Percentiles rank a stretch among this genome's conserved stretches.
phyloP scores from a whole-genome alignment of 805 yeast species.

The Suhomyces canberraensis region DNA sequence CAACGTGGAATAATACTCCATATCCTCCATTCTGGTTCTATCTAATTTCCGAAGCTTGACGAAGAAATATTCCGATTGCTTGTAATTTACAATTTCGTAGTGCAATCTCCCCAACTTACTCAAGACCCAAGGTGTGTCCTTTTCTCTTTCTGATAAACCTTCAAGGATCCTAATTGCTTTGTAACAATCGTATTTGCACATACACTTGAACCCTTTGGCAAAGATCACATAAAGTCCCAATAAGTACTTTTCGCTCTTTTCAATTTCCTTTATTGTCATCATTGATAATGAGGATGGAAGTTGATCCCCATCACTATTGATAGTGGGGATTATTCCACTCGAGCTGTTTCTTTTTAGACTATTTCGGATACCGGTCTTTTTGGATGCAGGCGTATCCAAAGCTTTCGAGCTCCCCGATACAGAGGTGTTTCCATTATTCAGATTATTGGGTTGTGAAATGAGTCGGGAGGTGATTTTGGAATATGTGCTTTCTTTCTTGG shows the following conservation, averaged over 20 bases:
- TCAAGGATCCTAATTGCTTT: conserved; percentile 72
- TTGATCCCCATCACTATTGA: conserved; percentile 1
- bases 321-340: conserved; percentile 5
- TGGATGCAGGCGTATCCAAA: conserved; percentile 6
- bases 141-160: conserved; percentile 59
- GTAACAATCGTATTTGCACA: conserved; percentile 68
- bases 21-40: conserved; percentile 76
- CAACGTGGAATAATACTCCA: conserved; percentile 88
- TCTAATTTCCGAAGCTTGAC: conserved; percentile 61
- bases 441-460: conserved; percentile 36
- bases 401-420: conserved; percentile 1
- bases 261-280: conserved; percentile 22
- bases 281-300: conserved; percentile 1
- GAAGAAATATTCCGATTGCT: conserved; percentile 66
- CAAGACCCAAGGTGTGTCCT: conserved; percentile 80
- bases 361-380: conserved; percentile 3
- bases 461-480: conserved; percentile 48
- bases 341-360: conserved; percentile 8
- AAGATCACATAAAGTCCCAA: conserved; percentile 48
- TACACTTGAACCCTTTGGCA: conserved; percentile 60
- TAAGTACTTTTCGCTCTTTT: conserved; percentile 39
- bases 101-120: conserved; percentile 76
- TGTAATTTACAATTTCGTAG: conserved; percentile 84
- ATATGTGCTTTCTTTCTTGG: conserved; percentile 32
- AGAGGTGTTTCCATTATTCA: conserved; percentile 2